Percentiles rank a stretch among this genome's conserved stretches.
phyloP scores from a whole-genome alignment of 1,284 basidiomycete species.

The Anthracocystis setariae region DNA sequence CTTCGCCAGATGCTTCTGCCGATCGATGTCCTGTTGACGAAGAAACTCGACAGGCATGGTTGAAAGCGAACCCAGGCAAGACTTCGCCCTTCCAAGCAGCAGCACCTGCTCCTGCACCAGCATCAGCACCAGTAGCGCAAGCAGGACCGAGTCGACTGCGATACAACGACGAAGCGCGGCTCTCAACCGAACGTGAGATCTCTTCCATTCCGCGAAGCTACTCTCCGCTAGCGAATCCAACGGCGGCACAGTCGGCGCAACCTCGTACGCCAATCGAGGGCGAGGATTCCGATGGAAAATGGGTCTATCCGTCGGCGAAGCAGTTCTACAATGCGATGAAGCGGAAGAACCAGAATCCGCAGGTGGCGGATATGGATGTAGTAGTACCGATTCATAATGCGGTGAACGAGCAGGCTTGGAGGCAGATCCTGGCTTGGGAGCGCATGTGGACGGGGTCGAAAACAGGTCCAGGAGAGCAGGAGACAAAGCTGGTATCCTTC shows the following conservation, averaged over 20 bases:
- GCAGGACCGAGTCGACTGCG: constrained; percentile 20
- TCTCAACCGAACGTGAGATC: constrained; percentile 77
- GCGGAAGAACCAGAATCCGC: constrained; percentile 77
- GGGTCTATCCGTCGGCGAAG: constrained; percentile 98
- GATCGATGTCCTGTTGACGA: constrained; percentile 80
- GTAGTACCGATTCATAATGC: constrained; percentile 99
- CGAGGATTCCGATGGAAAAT: constrained; percentile 71
- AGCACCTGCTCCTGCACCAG: not conserved
- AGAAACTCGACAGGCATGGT: constrained; percentile 66
- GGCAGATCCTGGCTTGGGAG: constrained; percentile 90
- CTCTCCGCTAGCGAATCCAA: constrained; percentile 17
- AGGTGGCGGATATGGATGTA: constrained; percentile 86
- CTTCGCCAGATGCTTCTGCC: constrained; percentile 15
- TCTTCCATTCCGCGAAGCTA: constrained; percentile 84
- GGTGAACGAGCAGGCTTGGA: constrained; percentile 97
- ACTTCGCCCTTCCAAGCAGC: constrained; percentile 29
- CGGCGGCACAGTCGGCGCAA: constrained; percentile 19
- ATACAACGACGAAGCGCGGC: constrained; percentile 51
- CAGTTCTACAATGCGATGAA: constrained; percentile 97
- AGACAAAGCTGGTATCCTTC: constrained; percentile 84
- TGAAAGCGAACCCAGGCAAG: constrained; percentile 65
- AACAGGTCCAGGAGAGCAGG: constrained; percentile 62
- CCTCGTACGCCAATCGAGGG: constrained; percentile 12
- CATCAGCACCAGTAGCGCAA: constrained; percentile 3
- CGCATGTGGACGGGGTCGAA: constrained; percentile 41